Evolutionary conservation across 345 rosid genomes (phyloP), one percentile per base, ranked within the genome.

Genomic region (Populus pruinosa): DNA sequence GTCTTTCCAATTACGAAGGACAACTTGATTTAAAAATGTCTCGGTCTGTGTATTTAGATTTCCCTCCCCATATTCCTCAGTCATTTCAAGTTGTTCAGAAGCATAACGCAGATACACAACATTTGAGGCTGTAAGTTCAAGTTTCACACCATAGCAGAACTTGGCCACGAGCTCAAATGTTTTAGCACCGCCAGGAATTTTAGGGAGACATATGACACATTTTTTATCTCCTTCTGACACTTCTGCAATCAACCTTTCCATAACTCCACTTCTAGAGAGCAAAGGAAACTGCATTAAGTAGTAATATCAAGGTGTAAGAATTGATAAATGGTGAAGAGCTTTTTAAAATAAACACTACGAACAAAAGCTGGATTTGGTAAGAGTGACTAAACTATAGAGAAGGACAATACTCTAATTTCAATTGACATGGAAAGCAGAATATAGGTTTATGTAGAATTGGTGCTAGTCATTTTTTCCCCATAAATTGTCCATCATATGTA

Each of bases 91-190:
- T 84, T 80, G 89, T 84, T 96, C 95, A 75, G 98, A 93, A 70
- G 97, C 97, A 83, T 94, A 90, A 16, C 91, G 89, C 33, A 96
- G 91, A 82, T 84, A 89, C 25, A 90, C 95, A 66, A 94, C 94
- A 82, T 96, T 96, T 18, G 95, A 88, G 64, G 98, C 89, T 64
- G 98, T 93, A 75, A 93, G 92, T 70, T 96, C 98, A 20, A 96
- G 97, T 83, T 93, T 96, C 83, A 96, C 97, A n/a, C 98, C 98
- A 9, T 96, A 96, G 84, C 98, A 96, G 86, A 96, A 96, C 83
- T 93, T 96, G 65, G 97, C 97, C 44, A 96, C 86, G 70, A 92
- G 97, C 81, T 96, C 99, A 84, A 96, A 96, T 27, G 97, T 96
- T 79, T 92, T 96, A 79, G 93, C 90, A 50, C 95, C 93, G 5